Evolutionary conservation across 176 grass and related monocot genomes (phyloP), one percentile per base, ranked within the genome.

Genomic region (Avena atlantica): DNA sequence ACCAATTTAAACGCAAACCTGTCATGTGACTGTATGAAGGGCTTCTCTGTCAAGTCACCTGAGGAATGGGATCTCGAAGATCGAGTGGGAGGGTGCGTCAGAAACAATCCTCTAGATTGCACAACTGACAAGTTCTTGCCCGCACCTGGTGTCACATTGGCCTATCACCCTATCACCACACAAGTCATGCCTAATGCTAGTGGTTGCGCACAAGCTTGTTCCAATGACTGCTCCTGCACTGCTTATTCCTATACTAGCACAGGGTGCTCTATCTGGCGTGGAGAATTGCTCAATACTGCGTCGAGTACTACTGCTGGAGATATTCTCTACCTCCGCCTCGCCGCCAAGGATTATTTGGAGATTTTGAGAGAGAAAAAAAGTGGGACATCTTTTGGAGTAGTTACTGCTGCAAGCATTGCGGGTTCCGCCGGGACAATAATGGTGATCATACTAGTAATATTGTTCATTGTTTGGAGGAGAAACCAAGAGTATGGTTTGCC

Each of bases 241-340:
- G 89, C 84, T 25, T 90, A 87, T 67, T 87, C 79, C 17, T 87
- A 87, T 78, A 37, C 5, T 40, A 81, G 37, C 66, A 62, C 1
- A 5, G 59, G 59, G 13, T 91, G 86, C 37, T 81, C 15, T 23
- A 21, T 88, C 15, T 91, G 90, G 90, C 76, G 81, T 74, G 85
- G 85, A 34, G 76, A 85, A 57, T 78, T 91, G 64, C 73, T 88
- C 19, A 91, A 91, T 29, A 74, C 63, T 58, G 66, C 40, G 61
- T 24, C 31, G 13, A 37, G 31, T 36, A 69, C 13, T 57, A 23
- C 34, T 58, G 25, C 53, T 40, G 89, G 63, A 68, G 86, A 76
- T 36, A 81, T 86, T 23, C 57, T 91, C 16, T 88, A 91, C 27
- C 57, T 84, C 66, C 84, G 79, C 2, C 47, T 92, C 21, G 64